These are phyloP conservation scores for Aspergillus heteromorphus DNA, from an alignment of 495 filamentous ascomycete species.

Conservation along the genomic window DNA sequence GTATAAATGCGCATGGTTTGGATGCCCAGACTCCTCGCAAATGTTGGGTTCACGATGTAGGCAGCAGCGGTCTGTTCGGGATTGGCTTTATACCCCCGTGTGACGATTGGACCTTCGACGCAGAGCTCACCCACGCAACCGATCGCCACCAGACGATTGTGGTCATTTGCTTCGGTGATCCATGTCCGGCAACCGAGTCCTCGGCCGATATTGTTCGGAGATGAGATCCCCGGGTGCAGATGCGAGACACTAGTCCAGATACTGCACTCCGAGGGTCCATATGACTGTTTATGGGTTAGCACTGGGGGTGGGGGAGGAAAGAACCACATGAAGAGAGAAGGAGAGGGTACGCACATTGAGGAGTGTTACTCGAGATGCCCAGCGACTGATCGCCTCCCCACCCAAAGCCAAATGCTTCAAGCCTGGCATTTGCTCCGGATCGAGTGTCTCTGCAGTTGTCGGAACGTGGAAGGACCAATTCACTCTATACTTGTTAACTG, in stretches of 20 bases:
- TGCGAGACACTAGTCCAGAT: conserved; percentile 5
- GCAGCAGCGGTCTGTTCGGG: conserved; percentile 1
- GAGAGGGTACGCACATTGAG: not conserved
- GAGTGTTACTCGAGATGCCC: not conserved
- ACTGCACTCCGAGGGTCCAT: conserved; percentile 7
- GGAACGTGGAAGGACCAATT: not conserved
- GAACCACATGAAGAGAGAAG: too few species aligned
- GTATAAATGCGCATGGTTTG: conserved; percentile 4
- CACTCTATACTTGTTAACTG: conserved; percentile 1
- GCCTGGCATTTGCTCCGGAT: conserved; percentile 1
- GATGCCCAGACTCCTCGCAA: conserved; percentile 3
- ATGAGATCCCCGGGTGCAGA: conserved; percentile 2
- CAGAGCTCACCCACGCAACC: conserved; percentile 10
- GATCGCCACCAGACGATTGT: not conserved
- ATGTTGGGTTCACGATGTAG: conserved; percentile 4
- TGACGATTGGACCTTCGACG: conserved; percentile 10
- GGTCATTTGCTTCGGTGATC: conserved; percentile 5
- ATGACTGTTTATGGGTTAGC: not conserved
- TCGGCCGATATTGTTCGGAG: conserved; percentile 8
- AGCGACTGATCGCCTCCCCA: conserved; percentile 4
- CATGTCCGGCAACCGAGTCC: conserved; percentile 4
- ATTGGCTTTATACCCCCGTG: conserved; percentile 8
- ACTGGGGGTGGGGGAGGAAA: too few species aligned
- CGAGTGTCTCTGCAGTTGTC: conserved; percentile 5
- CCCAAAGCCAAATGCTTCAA: conserved; percentile 3